Percentiles rank a stretch among this genome's conserved stretches.
Evolutionary conservation across 305 asterid genomes (phyloP).

Genomic region (Stenogyne calaminthoides): DNA sequence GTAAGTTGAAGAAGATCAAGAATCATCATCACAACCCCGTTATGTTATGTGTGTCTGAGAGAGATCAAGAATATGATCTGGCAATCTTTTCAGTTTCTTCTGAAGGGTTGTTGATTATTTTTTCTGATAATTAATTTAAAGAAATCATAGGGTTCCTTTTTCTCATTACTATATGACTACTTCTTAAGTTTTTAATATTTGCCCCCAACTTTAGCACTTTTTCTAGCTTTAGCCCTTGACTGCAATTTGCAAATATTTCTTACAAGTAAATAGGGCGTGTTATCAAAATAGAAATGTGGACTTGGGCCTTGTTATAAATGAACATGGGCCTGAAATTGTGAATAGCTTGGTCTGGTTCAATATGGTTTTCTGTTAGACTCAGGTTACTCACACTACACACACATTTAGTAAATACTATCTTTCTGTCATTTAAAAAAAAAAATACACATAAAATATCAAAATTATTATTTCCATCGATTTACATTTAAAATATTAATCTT

Average conservation of each 20-base stretch:
- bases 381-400: too few relatives aligned
- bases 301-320: neutral
- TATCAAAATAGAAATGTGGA: neutral
- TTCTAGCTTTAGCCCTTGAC: too few relatives aligned
- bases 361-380: too few relatives aligned
- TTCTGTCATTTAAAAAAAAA: too few relatives aligned
- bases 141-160: neutral
- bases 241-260: neutral
- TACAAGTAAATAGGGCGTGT: too few relatives aligned
- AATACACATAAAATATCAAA: too few relatives aligned
- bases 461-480: too few relatives aligned
- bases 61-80: neutral
- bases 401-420: too few relatives aligned
- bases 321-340: neutral
- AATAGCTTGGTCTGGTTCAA: too few relatives aligned
- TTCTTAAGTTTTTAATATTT: too few relatives aligned
- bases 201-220: too few relatives aligned
- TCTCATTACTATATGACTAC: neutral
- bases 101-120: neutral
- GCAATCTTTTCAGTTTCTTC: neutral
- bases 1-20: slow-evolving; percentile 15
- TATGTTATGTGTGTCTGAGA: neutral
- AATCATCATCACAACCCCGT: slow-evolving; percentile 15
- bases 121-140: neutral
- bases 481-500: too few relatives aligned